Base-by-base conservation (phyloP, 164 flowering plant species). In the Nymphaea thermarum region DNA sequence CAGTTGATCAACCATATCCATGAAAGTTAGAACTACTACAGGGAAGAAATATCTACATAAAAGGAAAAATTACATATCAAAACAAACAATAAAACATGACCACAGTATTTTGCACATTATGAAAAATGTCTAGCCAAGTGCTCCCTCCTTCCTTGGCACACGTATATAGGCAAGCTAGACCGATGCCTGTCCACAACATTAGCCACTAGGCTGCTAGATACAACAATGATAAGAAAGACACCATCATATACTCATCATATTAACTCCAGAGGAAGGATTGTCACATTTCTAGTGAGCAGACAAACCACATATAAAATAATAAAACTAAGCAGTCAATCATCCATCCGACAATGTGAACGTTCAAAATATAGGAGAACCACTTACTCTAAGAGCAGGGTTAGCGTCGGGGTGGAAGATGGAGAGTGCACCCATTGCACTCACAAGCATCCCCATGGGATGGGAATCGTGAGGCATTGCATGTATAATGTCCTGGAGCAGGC, bases 401-500 rank as follows among this genome's bases (percentile, higher is more conserved):
- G 98, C 98, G 86, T 93, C 98, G 42, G 98, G 98, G 78, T 93
- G 97, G 76, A 89, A 93, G 72, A 93, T 81, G 45, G 98, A 93
- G 44, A 93, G 95, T 66, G 98, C 88, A 77, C 98, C 88, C 95
- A 94, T 94, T 61, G 96, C 96, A 82, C 95, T 88, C 70, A 83
- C 87, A 72, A 94, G 88, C 63, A 91, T 91, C 65, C 98, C 97
- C 98, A 94, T 94, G 55, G 97, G 97, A 68, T 94, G 98, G 18
- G 98, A 96, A 82, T 94, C 96, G 78, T 94, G 98, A 74, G 96
- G 98, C 97, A 94, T 94, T 74, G 86, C 82, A 66, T 91, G 97
- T 73, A 94, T 91, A 66, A 88, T 88, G 72, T 94, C 96, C 98
- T 94, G 42, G 36, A 25, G 55, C 55, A 12, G 55, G 7, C 12